phyloP scores from a whole-genome alignment of 2,329 filamentous ascomycete genomes.

The Drechslerella dactyloides region DNA sequence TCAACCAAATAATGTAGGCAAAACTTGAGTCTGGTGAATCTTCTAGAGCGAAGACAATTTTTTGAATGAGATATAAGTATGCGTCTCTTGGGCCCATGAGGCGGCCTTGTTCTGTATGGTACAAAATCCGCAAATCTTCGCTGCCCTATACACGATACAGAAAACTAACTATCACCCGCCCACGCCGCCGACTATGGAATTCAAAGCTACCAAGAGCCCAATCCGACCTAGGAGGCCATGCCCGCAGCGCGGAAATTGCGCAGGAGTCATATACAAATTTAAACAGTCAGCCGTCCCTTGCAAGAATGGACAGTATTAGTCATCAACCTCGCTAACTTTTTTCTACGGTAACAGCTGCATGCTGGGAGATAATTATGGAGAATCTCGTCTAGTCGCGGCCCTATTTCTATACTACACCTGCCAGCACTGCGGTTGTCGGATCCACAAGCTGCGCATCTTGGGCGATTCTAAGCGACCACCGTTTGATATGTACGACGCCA shows the following conservation, averaged over 20 bases:
- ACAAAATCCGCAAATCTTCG: too few species aligned
- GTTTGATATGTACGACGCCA: not conserved
- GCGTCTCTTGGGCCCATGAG: not conserved
- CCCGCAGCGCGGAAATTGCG: too few species aligned
- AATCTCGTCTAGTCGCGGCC: conserved; percentile 9
- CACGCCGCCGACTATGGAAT: too few species aligned
- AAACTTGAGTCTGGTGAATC: conserved; percentile 6
- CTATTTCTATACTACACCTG: conserved; percentile 23
- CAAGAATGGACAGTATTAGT: too few species aligned
- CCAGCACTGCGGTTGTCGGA: conserved; percentile 15
- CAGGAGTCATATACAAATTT: too few species aligned
- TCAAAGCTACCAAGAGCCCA: too few species aligned
- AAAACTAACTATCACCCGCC: too few species aligned
- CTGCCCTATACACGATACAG: conserved; percentile 36
- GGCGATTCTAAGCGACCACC: conserved; percentile 9
- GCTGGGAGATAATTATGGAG: conserved; percentile 20
- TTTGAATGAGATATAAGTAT: conserved; percentile 45
- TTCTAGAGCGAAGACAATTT: conserved; percentile 28
- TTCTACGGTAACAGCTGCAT: conserved; percentile 20
- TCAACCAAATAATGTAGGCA: too few species aligned
- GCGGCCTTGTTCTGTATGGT: too few species aligned
- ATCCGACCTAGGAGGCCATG: too few species aligned
- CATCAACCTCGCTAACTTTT: too few species aligned
- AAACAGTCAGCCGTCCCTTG: too few species aligned
- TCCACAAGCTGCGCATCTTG: conserved; percentile 28